These are phyloP conservation scores for Clavaria fumosa DNA, from an alignment of 768 basidiomycete species.

Conservation along the genomic window DNA sequence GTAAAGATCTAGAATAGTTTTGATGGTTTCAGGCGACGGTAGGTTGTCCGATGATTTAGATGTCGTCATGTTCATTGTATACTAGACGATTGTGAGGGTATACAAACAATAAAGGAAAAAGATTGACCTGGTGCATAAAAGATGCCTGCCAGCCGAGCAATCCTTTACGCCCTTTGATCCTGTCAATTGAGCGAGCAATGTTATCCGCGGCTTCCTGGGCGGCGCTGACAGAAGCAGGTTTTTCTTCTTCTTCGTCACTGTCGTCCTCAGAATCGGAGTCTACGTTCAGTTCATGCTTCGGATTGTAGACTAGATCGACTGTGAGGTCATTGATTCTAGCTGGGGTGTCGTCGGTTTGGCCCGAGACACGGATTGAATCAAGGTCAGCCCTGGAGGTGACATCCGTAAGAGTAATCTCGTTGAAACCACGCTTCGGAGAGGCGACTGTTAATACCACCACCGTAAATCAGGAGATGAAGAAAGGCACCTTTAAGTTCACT, in stretches of 20 bases:
- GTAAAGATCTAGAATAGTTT: no score
- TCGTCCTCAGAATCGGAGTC: constrained; percentile 2
- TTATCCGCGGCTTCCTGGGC: background rate
- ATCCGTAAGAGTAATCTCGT: constrained; percentile 2
- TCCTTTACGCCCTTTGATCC: no score
- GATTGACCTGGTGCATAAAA: no score
- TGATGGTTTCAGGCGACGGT: no score
- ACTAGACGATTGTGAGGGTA: no score
- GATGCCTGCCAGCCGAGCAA: no score
- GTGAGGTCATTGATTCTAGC: constrained; percentile 1
- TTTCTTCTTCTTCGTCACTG: constrained; percentile 1
- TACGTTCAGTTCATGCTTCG: background rate
- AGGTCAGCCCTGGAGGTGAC: background rate
- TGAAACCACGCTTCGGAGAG: background rate
- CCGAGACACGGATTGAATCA: constrained; percentile 4
- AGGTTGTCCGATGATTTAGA: no score
- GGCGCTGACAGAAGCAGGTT: background rate
- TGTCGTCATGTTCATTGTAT: no score
- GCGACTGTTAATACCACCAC: background rate
- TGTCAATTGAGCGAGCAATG: background rate
- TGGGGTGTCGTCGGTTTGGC: background rate
- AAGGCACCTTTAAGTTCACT: constrained; percentile 2
- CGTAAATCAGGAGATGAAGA: background rate
- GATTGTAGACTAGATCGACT: constrained; percentile 1
- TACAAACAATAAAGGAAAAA: no score